These are phyloP conservation scores for Phytophthora brassicae DNA, from an alignment of 352 stramenopile genomes.

Conservation along the genomic window DNA sequence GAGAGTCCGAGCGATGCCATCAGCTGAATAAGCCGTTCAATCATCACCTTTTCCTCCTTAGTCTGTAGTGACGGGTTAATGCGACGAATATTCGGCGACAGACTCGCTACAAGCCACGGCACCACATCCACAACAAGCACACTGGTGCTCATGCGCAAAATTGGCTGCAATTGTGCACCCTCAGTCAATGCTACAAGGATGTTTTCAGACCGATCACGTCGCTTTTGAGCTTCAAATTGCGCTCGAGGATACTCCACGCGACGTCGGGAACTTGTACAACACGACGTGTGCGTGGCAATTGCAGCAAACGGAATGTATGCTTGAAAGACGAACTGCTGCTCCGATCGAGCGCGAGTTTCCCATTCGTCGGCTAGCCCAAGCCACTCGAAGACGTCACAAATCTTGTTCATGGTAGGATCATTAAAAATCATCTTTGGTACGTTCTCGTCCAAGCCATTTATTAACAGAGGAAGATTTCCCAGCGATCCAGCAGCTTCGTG, in stretches of 20 bases:
- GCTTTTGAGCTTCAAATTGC: constrained; percentile 59
- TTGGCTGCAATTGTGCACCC: constrained; percentile 57
- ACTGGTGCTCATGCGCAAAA: constrained; percentile 55
- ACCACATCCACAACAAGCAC: constrained; percentile 77
- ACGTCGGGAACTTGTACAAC: constrained; percentile 71
- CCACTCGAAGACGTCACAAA: constrained; percentile 83
- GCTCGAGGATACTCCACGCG: constrained; percentile 72
- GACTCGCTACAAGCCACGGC: constrained; percentile 63
- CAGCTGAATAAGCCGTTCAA: constrained; percentile 68
- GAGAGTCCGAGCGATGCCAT: constrained; percentile 80
- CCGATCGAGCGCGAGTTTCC: constrained; percentile 51
- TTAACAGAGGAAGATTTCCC: constrained; percentile 76
- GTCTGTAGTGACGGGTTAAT: constrained; percentile 60
- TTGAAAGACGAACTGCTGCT: constrained; percentile 76
- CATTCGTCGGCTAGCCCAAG: constrained; percentile 78
- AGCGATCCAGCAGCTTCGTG: constrained; percentile 69
- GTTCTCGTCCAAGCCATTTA: constrained; percentile 90
- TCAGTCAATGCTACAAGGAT: constrained; percentile 70
- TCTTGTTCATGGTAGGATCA: constrained; percentile 87
- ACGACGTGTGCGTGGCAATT: constrained; percentile 65
- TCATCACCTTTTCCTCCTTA: constrained; percentile 65
- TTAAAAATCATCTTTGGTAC: constrained; percentile 88
- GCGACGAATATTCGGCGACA: constrained; percentile 67
- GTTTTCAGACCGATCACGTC: constrained; percentile 59
- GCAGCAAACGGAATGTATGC: constrained; percentile 75